These are phyloP conservation scores for Candida nanaspora DNA, from an alignment of 805 yeast genomes.

Conservation along the genomic window DNA sequence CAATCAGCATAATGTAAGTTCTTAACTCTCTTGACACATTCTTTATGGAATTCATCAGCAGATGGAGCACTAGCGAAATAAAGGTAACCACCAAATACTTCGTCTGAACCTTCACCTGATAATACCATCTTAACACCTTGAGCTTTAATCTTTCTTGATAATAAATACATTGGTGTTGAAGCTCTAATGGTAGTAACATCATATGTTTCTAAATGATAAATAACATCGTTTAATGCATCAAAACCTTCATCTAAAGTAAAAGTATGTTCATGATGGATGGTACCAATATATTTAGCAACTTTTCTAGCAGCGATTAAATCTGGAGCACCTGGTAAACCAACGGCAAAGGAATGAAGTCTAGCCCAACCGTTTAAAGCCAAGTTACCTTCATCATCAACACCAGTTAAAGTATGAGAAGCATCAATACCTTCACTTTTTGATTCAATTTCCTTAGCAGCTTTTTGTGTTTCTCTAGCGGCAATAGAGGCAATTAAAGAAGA, in stretches of 20 bases:
- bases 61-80: constrained; percentile 97
- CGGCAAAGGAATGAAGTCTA: constrained; percentile 89
- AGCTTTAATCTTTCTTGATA: constrained; percentile 95
- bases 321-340: constrained; percentile 97
- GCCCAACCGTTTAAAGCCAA: constrained; percentile 71
- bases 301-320: constrained; percentile 94
- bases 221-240: constrained; percentile 91
- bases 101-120: constrained; percentile 99
- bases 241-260: constrained; percentile 96
- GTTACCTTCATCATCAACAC: constrained; percentile 86
- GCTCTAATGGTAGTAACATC: constrained; percentile 99
- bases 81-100: constrained; percentile 96
- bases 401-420: constrained; percentile 71
- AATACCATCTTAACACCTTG: constrained; percentile 99
- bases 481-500: constrained; percentile 94
- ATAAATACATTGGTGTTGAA: constrained; percentile 96
- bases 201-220: constrained; percentile 91
- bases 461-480: constrained; percentile 92
- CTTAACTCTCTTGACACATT: constrained; percentile 92
- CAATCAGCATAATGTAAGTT: constrained; percentile 97
- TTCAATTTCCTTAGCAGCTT: constrained; percentile 52
- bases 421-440: constrained; percentile 42
- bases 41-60: constrained; percentile 88
- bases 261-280: constrained; percentile 96
- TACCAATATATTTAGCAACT: constrained; percentile 94